Evolutionary conservation across 495 filamentous ascomycete genomes (phyloP), one percentile per base, ranked within the genome.

Genomic region (Cercophora samala): DNA sequence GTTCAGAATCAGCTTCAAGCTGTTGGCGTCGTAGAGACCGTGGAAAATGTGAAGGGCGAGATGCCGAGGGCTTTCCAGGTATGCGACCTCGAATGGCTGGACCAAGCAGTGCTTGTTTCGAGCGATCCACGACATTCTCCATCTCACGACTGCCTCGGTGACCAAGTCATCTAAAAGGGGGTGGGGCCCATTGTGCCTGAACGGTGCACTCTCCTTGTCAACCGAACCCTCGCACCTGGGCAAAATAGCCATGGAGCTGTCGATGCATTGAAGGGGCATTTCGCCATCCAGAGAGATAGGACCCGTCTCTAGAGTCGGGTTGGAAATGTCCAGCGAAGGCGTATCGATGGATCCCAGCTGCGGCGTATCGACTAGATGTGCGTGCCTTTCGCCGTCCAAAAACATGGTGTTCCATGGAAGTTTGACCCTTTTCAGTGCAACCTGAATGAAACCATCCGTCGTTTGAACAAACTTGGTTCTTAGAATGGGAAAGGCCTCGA

Each of bases 1-100:
- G 5, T 82, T 77, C 18, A 97, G 76, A 0, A 97, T 73, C 25
- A 93, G 77, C 0, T 83, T 74, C 26, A 96, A 82, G 63, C 91
- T 94, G 70, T 86, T 90, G 1, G 90, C 93, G 78, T 98, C 94
- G 70, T 97, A 98, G 0, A 97, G 78, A 5, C 87, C 91, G 72
- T 98, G 94, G 76, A 95, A 94, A 0, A 95, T 86, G 54, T 88
- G 83, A 26, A 95, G 71, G 21, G 77, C 78, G 32, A 94, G 75
- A 0, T 84, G 66, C 4, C 68, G 71, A 22, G 65, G 71, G 0
- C 65, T 65, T 3, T 69, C 64, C 19, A 84, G 64, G 17, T 87
- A 63, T 9, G 78, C 69, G 29, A 87, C 67, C 64, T 82, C 78
- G 66, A 72, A 69, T 21, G 74, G 79, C 2, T 52, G 66, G 13